Evolutionary conservation across 129 eudicot species (phyloP).

Genomic region (Kitagawia praeruptora): DNA sequence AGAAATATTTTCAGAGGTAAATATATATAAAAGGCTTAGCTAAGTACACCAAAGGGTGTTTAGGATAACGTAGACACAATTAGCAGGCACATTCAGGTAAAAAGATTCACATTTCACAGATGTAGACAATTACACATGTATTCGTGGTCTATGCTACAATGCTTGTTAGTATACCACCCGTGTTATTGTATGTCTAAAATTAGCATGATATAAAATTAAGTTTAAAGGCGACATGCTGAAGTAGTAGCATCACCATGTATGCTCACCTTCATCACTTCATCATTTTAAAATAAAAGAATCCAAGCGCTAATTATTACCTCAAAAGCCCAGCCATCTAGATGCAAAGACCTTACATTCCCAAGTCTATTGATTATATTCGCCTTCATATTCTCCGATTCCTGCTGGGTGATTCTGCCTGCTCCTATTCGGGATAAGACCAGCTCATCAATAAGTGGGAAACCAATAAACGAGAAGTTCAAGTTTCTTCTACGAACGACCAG

Average conservation of each 20-base stretch:
- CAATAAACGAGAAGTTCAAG: not conserved
- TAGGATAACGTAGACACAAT: not conserved
- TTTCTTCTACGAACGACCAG: not conserved
- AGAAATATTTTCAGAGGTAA: too few relatives aligned
- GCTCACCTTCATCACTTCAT: not conserved
- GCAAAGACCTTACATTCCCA: not conserved
- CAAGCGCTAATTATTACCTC: not conserved
- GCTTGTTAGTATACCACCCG: not conserved
- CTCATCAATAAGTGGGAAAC: not conserved
- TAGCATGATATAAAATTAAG: not conserved
- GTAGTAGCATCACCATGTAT: not conserved
- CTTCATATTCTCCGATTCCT: slow-evolving; percentile 1
- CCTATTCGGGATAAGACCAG: not conserved
- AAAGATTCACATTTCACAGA: not conserved
- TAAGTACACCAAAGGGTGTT: too few relatives aligned
- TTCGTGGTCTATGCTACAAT: not conserved
- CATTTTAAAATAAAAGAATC: not conserved
- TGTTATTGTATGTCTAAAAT: too few relatives aligned
- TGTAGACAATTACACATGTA: not conserved
- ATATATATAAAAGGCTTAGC: too few relatives aligned
- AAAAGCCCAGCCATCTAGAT: not conserved
- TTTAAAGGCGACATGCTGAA: not conserved
- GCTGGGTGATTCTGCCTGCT: not conserved
- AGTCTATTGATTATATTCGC: not conserved
- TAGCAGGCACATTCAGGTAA: not conserved